Evolutionary conservation across 2,329 filamentous ascomycete species (phyloP).

Genomic region (Xylaria arbuscula): DNA sequence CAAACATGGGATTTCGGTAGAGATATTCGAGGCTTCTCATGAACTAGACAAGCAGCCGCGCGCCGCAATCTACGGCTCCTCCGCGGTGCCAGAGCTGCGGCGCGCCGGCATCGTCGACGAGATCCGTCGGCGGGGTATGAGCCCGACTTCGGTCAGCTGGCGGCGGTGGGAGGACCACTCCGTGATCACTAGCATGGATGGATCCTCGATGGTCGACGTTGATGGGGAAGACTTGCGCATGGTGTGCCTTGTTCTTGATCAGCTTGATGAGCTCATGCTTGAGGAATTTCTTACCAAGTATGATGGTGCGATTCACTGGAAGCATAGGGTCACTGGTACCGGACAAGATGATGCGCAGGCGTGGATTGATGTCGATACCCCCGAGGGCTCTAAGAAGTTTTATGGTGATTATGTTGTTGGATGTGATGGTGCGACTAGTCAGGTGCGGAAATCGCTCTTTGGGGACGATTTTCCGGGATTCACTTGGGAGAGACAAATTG

Average conservation of each 20-base stretch:
- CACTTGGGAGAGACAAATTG: conserved; percentile 69
- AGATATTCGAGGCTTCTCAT: conserved; percentile 65
- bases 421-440: conserved; percentile 65
- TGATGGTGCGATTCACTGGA: conserved; percentile 56
- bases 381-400: conserved; percentile 51
- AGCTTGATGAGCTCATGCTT: conserved; percentile 58
- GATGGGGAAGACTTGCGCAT: conserved; percentile 55
- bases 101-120: conserved; percentile 66
- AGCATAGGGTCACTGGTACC: conserved; percentile 58
- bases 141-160: conserved; percentile 56
- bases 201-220: conserved; percentile 50
- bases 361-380: conserved; percentile 58
- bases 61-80: conserved; percentile 70
- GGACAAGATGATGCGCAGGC: conserved; percentile 59
- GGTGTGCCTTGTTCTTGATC: conserved; percentile 56
- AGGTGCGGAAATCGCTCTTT: conserved; percentile 62
- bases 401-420: conserved; percentile 66
- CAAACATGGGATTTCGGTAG: conserved; percentile 62
- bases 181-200: conserved; percentile 54
- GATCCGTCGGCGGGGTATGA: conserved; percentile 54
- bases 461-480: conserved; percentile 68
- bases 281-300: conserved; percentile 53
- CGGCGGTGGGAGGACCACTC: conserved; percentile 52
- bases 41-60: conserved; percentile 69
- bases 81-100: conserved; percentile 67